Evolutionary conservation across 1,139 yeast species (phyloP).

Genomic region (Arxiozyma heterogenica): DNA sequence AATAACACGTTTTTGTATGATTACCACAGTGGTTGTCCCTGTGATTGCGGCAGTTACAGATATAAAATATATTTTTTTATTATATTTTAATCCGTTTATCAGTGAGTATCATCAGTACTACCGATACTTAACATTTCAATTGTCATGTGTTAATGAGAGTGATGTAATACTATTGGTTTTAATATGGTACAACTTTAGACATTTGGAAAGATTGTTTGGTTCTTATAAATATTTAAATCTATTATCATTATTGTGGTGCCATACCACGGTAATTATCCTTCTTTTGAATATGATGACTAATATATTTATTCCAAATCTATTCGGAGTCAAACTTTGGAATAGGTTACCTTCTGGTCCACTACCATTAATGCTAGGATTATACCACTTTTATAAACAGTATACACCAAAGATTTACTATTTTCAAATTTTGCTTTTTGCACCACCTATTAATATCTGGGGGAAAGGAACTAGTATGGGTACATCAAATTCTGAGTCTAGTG

Average conservation of each 20-base stretch:
- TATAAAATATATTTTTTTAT: slow-evolving; percentile 23
- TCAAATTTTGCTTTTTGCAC: slow-evolving; percentile 16
- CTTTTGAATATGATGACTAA: slow-evolving; percentile 3
- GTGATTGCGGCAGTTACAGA: slow-evolving; percentile 24
- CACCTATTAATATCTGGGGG: slow-evolving; percentile 11
- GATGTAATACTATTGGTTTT: slow-evolving; percentile 24
- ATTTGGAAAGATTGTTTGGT: slow-evolving; percentile 27
- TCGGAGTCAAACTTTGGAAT: slow-evolving; percentile 21
- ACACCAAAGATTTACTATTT: slow-evolving; percentile 29
- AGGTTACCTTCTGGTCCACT: slow-evolving; percentile 24
- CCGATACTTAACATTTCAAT: slow-evolving; percentile 20
- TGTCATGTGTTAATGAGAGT: slow-evolving; percentile 27
- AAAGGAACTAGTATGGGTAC: not conserved
- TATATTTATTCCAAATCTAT: slow-evolving; percentile 11
- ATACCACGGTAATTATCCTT: slow-evolving; percentile 18
- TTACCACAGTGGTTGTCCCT: slow-evolving; percentile 21
- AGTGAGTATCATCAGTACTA: slow-evolving; percentile 25
- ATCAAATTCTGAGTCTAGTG: not conserved
- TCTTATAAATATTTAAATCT: slow-evolving; percentile 27
- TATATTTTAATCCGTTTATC: slow-evolving; percentile 26
- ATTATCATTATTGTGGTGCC: slow-evolving; percentile 17
- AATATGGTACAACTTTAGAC: slow-evolving; percentile 28
- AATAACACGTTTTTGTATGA: slow-evolving; percentile 24
- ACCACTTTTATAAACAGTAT: slow-evolving; percentile 29
- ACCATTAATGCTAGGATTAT: slow-evolving; percentile 22